Base-by-base conservation (phyloP, 2,329 filamentous ascomycete species). In the Penicillium hordei region DNA sequence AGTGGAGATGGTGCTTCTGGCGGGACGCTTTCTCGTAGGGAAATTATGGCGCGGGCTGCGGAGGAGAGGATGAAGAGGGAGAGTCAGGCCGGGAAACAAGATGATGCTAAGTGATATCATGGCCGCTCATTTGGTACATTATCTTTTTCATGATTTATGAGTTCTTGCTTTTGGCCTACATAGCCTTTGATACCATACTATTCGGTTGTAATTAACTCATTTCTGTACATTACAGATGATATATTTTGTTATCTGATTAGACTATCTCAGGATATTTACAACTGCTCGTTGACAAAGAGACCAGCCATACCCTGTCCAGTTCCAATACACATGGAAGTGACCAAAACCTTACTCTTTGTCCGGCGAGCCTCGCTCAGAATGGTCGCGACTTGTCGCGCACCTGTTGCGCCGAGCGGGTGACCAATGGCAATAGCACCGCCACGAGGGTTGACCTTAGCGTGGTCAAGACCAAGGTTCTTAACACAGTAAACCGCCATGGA, bases 401-500 rank as follows among this genome's bases (percentile, higher is more conserved):
- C 91, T 2, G 93, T 97, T 5, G 92, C 92, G 13, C 93, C 93
- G 3, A 97, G 82, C 2, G 93, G 93, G 74, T 97, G 93, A 2
- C 93, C 93, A 33, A 97, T 77, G 8, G 93, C 93, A 75, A 97
- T 97, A 2, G 93, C 93, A 34, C 93, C 93, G 54, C 93, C 93
- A 59, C 94, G 90, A 0, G 92, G 92, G 77, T 97, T 97, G n/a
- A 97, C 88, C 77, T 85, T 88, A 19, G 85, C 86, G 52, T 85
- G 78, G 62, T 87, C 83, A 75, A 86, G 54, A 70, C 85, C 69
- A 10, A 81, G 69, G 76, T 93, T 85, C 69, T 91, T 83, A 55
- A 89, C 79, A 78, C 92, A 96, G 84, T 97, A 97, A 31, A 97
- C 93, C 1, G 91, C 93, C 94, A 97, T 97, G 52, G 90, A 94